phyloP scores from a whole-genome alignment of 208 protist species.

The Trypanosoma cruzi region DNA sequence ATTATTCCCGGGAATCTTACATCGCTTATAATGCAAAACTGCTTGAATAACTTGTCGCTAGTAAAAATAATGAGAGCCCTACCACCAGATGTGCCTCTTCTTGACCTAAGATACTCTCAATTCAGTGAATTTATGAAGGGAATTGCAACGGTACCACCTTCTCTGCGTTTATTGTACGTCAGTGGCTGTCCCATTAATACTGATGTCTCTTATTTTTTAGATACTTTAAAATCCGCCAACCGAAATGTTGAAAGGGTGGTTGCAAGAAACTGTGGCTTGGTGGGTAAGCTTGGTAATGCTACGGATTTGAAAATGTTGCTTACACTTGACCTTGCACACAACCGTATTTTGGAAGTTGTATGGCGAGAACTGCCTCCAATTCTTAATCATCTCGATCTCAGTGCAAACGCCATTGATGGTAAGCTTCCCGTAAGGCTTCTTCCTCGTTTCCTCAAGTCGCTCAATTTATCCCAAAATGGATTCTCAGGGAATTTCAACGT shows the following conservation, averaged over 20 bases:
- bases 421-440: slow-evolving; percentile 11
- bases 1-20: neutral
- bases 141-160: neutral
- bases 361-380: slow-evolving; percentile 14
- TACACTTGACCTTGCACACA: slow-evolving; percentile 35
- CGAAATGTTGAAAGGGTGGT: neutral
- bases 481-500: slow-evolving; percentile 25
- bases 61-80: neutral
- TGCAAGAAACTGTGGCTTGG: neutral
- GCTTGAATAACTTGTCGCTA: neutral
- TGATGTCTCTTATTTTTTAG: neutral
- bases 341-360: slow-evolving; percentile 3
- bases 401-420: slow-evolving; percentile 28
- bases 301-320: neutral
- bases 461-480: slow-evolving; percentile 32
- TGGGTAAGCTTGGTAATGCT: neutral
- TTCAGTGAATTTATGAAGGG: slow-evolving; percentile 1
- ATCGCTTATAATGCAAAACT: neutral
- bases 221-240: neutral
- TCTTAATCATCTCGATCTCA: slow-evolving; percentile 24
- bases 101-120: slow-evolving; percentile 11
- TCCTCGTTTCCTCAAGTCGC: slow-evolving; percentile 15
- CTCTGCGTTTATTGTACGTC: neutral
- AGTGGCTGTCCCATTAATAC: slow-evolving; percentile 6
- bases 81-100: neutral